Base-by-base conservation (phyloP, 768 basidiomycete species). In the Gelatoporia subvermispora region DNA sequence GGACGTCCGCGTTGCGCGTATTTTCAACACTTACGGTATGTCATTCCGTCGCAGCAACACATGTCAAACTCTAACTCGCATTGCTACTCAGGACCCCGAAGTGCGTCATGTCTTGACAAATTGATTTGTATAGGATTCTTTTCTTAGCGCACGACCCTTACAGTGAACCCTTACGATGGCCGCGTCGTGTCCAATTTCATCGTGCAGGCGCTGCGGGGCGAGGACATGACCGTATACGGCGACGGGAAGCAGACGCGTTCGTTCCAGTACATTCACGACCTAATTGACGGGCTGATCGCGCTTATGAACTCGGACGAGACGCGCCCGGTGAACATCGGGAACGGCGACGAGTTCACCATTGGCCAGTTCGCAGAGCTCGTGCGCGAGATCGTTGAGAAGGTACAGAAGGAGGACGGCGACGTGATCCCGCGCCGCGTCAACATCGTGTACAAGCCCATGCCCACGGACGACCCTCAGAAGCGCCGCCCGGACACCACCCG, bases 111-210 rank as follows among this genome's bases (percentile, higher is more conserved):
- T n/a, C n/a, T n/a, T n/a, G n/a, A n/a, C n/a, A n/a, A n/a, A n/a
- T n/a, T n/a, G n/a, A n/a, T n/a, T n/a, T n/a, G n/a, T n/a, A n/a
- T n/a, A n/a, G n/a, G n/a, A n/a, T n/a, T n/a, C n/a, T n/a, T n/a
- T n/a, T n/a, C n/a, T 36, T 39, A 34, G 16, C 22, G 48, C 34
- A 39, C 54, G 23, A 31, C 9, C 47, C 25, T 23, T 15, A 25
- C 47, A 91, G 88, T 96, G 94, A 96, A 96, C 72, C 92, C 94
- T 7, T 80, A 81, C 62, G 96, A 98, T 63, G 96, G 96, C 13
- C 90, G 96, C 49, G 94, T 99, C 56, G 96, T 99, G 22, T 95
- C 93, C 62, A 99, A 99, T 73, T 99, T 99, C 69, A 95, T 96
- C 65, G 89, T 98, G 44, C 94, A 97, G 60, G 96, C 96, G 15